A percentile compares a stretch with the other conserved stretches of the same genome.
These are phyloP conservation scores for Cryptococcus depauperatus DNA, from an alignment of 1,284 basidiomycete species.

Conservation along the genomic window DNA sequence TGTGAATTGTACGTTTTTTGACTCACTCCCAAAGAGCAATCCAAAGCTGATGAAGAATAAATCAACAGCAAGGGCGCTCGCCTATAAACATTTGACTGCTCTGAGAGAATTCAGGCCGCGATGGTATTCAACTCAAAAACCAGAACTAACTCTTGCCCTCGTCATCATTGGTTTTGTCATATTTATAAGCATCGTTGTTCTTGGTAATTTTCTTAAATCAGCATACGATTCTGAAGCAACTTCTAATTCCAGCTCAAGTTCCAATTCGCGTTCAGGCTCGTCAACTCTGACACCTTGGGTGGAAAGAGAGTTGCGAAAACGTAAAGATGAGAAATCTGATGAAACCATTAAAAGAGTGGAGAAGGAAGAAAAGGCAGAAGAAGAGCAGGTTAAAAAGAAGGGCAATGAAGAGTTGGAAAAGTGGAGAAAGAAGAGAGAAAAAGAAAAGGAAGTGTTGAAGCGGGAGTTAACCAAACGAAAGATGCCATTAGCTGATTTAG, in stretches of 20 bases:
- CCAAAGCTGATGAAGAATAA: not conserved
- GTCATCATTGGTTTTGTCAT: conserved; percentile 6
- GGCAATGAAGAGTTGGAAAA: conserved; percentile 10
- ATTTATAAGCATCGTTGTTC: conserved; percentile 12
- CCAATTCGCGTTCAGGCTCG: not conserved
- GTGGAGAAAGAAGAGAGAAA: conserved; percentile 13
- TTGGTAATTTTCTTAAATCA: conserved; percentile 15
- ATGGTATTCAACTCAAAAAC: conserved; percentile 16
- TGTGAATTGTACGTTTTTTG: not conserved
- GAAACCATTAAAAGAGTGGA: conserved; percentile 12
- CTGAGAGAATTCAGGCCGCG: conserved; percentile 11
- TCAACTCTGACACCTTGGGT: conserved; percentile 5
- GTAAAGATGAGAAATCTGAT: conserved; percentile 12
- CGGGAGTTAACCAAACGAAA: conserved; percentile 12
- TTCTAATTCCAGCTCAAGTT: not conserved
- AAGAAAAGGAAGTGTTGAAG: conserved; percentile 13
- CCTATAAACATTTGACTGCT: conserved; percentile 8
- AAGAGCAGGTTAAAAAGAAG: conserved; percentile 8
- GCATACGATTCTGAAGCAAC: conserved; percentile 20
- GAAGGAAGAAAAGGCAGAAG: conserved; percentile 13
- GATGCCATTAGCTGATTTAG: conserved; percentile 10
- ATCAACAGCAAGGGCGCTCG: not conserved
- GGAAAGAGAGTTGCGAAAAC: conserved; percentile 11
- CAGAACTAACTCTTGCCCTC: conserved; percentile 11
- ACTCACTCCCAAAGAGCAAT: too few relatives aligned